Conservation (phyloP, 2,329 filamentous ascomycete genomes). For the Fusarium sambucinum region DNA sequence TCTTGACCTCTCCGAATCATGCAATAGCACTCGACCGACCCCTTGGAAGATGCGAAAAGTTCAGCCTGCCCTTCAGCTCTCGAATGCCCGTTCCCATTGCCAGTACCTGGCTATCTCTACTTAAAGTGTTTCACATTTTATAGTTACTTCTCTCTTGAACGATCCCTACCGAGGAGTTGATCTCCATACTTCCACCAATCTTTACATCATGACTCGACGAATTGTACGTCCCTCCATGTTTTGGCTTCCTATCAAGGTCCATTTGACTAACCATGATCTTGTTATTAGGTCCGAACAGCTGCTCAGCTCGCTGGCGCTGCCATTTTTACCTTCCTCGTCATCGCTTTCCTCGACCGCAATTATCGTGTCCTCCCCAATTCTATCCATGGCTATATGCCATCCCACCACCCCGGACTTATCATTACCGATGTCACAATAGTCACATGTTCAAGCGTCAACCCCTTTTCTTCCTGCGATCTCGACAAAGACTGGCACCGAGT, state of each 20-base stretch:
- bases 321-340: constrained; percentile 74
- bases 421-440: constrained; percentile 87
- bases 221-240: constrained; percentile 49
- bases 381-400: constrained; percentile 88
- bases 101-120: constrained; percentile 30
- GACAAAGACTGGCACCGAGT: constrained; percentile 83
- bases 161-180: constrained; percentile 1
- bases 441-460: constrained; percentile 79
- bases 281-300: constrained; percentile 71
- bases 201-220: constrained; percentile 53
- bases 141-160: constrained; percentile 8
- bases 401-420: constrained; percentile 85
- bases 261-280: constrained; percentile 16
- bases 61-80: constrained; percentile 31
- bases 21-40: constrained; percentile 44
- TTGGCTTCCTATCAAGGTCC: background rate
- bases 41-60: constrained; percentile 48
- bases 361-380: constrained; percentile 87
- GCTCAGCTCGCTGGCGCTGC: constrained; percentile 78
- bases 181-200: constrained; percentile 13
- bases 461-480: constrained; percentile 80
- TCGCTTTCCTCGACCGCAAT: constrained; percentile 87
- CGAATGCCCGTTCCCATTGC: constrained; percentile 40
- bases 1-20: constrained; percentile 33
- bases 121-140: constrained; percentile 33